Evolutionary conservation across 257 asterid species (phyloP).

Genomic region (Echites panduratus): DNA sequence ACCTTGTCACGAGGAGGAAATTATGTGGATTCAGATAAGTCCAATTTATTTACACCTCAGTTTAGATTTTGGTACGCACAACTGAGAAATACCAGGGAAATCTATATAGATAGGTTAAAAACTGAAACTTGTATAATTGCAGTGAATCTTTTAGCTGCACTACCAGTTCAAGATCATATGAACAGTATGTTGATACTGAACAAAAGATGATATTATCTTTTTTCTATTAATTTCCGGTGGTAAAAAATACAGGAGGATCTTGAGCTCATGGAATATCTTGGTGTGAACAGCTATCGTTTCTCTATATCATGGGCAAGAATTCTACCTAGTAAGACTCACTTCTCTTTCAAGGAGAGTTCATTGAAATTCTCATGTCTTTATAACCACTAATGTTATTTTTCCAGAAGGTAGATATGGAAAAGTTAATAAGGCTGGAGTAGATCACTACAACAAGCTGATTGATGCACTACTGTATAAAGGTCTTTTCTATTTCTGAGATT

Average conservation of each 20-base stretch:
- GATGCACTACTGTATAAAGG: constrained; percentile 34
- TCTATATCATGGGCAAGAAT: constrained; percentile 75
- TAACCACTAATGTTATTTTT: not conserved
- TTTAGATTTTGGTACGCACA: too few relatives aligned
- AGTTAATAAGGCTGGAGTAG: constrained; percentile 47
- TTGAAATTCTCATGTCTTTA: not conserved
- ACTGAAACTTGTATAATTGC: not conserved
- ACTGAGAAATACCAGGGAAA: not conserved
- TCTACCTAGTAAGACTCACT: constrained; percentile 47
- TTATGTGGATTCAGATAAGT: not conserved
- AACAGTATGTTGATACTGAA: not conserved
- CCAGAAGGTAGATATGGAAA: constrained; percentile 56
- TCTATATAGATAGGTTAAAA: not conserved
- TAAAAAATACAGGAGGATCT: constrained; percentile 45
- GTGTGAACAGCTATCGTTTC: constrained; percentile 56
- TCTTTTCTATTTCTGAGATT: not conserved
- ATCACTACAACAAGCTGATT: constrained; percentile 50
- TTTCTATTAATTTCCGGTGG: not conserved
- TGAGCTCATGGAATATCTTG: constrained; percentile 50
- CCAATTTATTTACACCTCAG: not conserved
- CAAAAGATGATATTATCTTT: not conserved
- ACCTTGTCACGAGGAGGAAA: not conserved
- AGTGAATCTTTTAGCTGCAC: not conserved
- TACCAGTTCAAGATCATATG: not conserved
- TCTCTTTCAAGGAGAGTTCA: not conserved